Evolutionary conservation across 2,329 filamentous ascomycete genomes (phyloP).

Genomic region (Cryphonectria radicalis): DNA sequence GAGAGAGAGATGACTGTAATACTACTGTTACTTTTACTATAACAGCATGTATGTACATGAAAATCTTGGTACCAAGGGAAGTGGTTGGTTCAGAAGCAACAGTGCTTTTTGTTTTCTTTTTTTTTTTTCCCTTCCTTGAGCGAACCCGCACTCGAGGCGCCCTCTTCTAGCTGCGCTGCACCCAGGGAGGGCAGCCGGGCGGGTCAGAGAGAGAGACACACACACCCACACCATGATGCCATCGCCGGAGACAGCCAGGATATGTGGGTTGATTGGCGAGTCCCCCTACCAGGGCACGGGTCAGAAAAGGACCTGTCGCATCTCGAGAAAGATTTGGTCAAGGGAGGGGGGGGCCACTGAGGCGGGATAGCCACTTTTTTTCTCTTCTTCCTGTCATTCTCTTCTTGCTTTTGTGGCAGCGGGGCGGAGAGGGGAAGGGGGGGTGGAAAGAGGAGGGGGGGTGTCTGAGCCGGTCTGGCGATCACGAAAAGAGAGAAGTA

Average conservation of each 20-base stretch:
- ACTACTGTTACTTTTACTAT: too few species aligned
- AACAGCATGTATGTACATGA: neutral
- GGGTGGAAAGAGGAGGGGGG: too few species aligned
- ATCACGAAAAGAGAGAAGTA: neutral
- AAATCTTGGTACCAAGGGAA: neutral
- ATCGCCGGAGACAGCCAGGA: neutral
- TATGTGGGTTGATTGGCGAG: conserved; percentile 8
- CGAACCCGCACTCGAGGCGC: too few species aligned
- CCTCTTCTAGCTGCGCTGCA: too few species aligned
- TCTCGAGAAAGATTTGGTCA: conserved; percentile 28
- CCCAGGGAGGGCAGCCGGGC: too few species aligned
- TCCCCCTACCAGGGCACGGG: neutral
- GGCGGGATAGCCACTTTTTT: conserved; percentile 20
- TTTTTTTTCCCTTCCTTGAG: too few species aligned
- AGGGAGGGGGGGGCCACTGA: conserved; percentile 9
- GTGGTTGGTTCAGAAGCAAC: neutral
- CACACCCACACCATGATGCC: neutral
- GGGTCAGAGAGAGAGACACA: neutral
- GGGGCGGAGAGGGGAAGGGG: neutral
- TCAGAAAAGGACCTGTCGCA: conserved; percentile 21
- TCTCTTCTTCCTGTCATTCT: too few species aligned
- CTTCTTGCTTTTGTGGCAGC: neutral
- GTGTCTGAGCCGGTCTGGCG: neutral
- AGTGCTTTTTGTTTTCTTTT: too few species aligned
- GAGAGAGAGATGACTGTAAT: conserved; percentile 15